Evolutionary conservation across 2,329 filamentous ascomycete genomes (phyloP), one percentile per base, ranked within the genome.

Genomic region (Beauveria caledonica): DNA sequence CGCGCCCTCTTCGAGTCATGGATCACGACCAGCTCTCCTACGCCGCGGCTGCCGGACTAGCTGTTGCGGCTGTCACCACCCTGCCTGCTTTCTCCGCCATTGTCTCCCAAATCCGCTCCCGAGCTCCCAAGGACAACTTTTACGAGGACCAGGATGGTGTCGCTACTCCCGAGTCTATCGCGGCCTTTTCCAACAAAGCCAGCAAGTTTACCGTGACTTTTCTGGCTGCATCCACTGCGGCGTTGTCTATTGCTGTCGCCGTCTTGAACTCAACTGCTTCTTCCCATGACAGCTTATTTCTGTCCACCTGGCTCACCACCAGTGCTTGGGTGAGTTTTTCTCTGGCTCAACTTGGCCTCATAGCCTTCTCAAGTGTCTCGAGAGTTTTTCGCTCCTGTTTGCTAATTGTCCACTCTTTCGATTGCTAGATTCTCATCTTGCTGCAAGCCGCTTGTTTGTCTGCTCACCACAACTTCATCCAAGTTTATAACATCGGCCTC

Each of bases 101-200:
- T 40, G 40, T 71, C 50, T 64, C 65, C 36, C 76, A 78, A 61
- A 62, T 71, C 40, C 72, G 70, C 36, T 66, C 69, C 44, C 70
- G 71, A 25, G 68, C 68, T 5, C 71, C 73, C 9, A 73, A 73
- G 61, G 74, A 80, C 45, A 73, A 79, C 11, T 74, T 78, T 13
- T 92, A 92, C 67, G 76, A 85, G 65, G 89, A 92, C 68, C 74
- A 79, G 63, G 89, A 92, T 72, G 89, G 89, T 53, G 78, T 80
- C 64, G 87, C 86, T 36, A 87, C 85, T 0, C 78, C 82, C 45
- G 84, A 87, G 68, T 84, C 85, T 1, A 69, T 85, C 57, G 78
- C 79, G 23, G 78, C 77, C 44, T 92, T 86, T 68, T 87, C 86
- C 29, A 80, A 83, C 64, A 82, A 76, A 61, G 67, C 78, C 61